These are phyloP conservation scores for Termitomyces sp. DNA, from an alignment of 768 basidiomycete species.

Conservation along the genomic window DNA sequence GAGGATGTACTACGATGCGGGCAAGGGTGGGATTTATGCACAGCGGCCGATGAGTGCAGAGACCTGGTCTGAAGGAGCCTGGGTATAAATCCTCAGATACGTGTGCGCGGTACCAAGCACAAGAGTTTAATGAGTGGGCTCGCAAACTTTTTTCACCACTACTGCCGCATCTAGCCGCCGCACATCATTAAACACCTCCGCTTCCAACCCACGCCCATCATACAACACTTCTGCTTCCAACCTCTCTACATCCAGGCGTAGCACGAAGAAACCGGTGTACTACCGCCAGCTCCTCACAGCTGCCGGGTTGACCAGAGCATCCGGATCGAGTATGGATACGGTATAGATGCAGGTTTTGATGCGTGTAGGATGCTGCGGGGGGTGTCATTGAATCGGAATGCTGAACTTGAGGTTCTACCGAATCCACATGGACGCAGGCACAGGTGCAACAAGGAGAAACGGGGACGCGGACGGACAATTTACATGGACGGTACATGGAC, in stretches of 20 bases:
- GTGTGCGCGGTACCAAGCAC: neutral
- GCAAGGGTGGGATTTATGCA: neutral
- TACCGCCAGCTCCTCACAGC: conserved; percentile 18
- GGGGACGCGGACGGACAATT: conserved; percentile 22
- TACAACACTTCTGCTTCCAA: no score
- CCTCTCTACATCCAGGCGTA: neutral
- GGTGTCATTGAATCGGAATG: conserved; percentile 12
- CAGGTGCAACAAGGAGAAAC: neutral
- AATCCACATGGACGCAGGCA: neutral
- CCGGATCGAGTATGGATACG: neutral
- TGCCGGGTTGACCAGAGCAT: conserved; percentile 15
- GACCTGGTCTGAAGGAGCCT: neutral
- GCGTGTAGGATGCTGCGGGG: conserved; percentile 13
- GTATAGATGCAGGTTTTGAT: neutral
- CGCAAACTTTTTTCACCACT: no score
- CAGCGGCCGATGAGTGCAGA: neutral
- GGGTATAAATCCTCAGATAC: neutral
- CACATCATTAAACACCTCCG: no score
- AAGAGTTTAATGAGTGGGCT: neutral
- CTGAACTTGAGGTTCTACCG: neutral
- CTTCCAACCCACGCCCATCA: no score
- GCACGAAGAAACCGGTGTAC: neutral
- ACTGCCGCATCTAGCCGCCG: no score
- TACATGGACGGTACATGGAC: conserved; percentile 31
- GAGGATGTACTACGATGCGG: neutral